Evolutionary conservation across 148 eudicot species (phyloP).

Genomic region (Euryodendron excelsum): DNA sequence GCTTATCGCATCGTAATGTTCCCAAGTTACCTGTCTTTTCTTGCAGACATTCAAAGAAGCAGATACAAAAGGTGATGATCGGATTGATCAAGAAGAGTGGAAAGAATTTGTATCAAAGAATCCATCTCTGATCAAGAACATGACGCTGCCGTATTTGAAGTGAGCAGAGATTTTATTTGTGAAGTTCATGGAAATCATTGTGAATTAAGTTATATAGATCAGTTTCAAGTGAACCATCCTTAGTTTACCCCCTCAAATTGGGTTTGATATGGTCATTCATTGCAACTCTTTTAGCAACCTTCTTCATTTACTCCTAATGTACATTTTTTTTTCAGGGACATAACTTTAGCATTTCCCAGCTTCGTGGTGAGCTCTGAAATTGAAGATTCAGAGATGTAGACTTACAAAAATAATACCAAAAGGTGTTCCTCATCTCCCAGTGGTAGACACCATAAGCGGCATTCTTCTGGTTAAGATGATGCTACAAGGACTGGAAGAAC

Average conservation of each 20-base stretch:
- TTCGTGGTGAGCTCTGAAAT: conserved; percentile 64
- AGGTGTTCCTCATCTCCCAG: background rate
- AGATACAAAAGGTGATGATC: conserved; percentile 74
- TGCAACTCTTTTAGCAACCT: background rate
- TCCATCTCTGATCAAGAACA: conserved; percentile 88
- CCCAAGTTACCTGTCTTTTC: background rate
- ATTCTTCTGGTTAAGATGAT: background rate
- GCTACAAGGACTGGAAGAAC: background rate
- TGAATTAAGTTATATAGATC: background rate
- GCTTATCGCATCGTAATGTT: background rate
- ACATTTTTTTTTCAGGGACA: conserved; percentile 50
- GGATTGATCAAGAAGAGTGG: conserved; percentile 89
- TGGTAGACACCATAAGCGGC: background rate
- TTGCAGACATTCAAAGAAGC: conserved; percentile 71
- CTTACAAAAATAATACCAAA: background rate
- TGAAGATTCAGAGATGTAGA: conserved; percentile 51
- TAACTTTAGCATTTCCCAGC: conserved; percentile 85
- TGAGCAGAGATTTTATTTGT: too few species aligned
- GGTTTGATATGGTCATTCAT: background rate
- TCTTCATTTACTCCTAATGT: background rate
- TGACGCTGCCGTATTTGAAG: conserved; percentile 96
- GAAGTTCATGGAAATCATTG: background rate
- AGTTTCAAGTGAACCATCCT: background rate
- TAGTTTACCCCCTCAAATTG: background rate
- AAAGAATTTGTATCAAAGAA: conserved; percentile 67